These are phyloP conservation scores for Entoloma clypeatum DNA, from an alignment of 1,284 basidiomycete genomes.

Conservation along the genomic window DNA sequence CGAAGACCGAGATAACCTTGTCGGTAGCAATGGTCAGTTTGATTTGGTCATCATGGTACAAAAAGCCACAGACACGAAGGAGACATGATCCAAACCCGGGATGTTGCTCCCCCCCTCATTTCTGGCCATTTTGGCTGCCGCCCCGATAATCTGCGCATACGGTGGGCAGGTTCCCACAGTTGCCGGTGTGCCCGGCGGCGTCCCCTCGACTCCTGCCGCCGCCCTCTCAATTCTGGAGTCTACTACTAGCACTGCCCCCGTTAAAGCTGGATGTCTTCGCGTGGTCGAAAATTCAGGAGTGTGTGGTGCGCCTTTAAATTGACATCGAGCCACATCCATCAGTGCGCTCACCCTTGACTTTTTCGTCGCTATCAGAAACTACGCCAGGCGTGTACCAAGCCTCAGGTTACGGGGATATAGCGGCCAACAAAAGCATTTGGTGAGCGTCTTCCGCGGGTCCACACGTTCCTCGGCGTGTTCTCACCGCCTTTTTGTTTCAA, in stretches of 20 bases:
- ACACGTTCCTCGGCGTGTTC: background rate
- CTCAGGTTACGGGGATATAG: slow-evolving; percentile 56
- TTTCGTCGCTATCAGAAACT: slow-evolving; percentile 40
- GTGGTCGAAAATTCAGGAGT: slow-evolving; percentile 50
- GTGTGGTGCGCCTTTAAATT: slow-evolving; percentile 33
- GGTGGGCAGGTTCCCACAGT: slow-evolving; percentile 39
- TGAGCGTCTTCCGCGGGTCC: slow-evolving; percentile 22
- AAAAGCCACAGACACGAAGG: no score
- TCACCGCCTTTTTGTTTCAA: background rate
- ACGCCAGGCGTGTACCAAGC: slow-evolving; percentile 54
- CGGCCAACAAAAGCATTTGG: slow-evolving; percentile 53
- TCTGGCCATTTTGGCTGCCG: slow-evolving; percentile 1
- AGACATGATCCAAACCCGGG: no score
- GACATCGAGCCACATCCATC: background rate
- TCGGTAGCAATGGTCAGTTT: no score
- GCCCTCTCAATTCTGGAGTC: slow-evolving; percentile 5
- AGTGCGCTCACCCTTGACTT: background rate
- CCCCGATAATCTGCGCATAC: slow-evolving; percentile 10
- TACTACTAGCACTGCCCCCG: slow-evolving; percentile 34
- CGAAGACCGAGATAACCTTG: no score
- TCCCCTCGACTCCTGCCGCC: slow-evolving; percentile 20
- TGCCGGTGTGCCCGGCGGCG: slow-evolving; percentile 43
- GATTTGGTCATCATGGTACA: no score
- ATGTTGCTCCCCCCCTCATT: no score
- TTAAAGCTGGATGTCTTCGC: slow-evolving; percentile 46